Evolutionary conservation across 2,329 filamentous ascomycete species (phyloP).

Genomic region (Xylariaceae sp.): DNA sequence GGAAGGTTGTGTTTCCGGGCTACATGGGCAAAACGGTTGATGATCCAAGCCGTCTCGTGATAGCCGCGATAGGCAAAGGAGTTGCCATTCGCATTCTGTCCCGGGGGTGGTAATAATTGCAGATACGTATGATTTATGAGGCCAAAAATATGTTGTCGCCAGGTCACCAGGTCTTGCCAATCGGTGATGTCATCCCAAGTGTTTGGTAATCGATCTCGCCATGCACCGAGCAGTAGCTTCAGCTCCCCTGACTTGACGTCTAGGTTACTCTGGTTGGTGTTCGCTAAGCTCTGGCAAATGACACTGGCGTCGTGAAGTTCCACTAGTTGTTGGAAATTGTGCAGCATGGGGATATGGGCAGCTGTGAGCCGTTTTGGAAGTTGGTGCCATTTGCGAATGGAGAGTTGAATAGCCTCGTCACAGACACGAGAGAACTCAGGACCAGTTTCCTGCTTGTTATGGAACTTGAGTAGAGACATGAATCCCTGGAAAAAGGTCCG

Average conservation of each 20-base stretch:
- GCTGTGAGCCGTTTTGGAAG: slow-evolving; percentile 91
- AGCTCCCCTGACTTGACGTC: slow-evolving; percentile 94
- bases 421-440: slow-evolving; percentile 85
- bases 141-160: slow-evolving; percentile 98
- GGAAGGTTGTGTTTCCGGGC: slow-evolving; percentile 94
- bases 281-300: slow-evolving; percentile 85
- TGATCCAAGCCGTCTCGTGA: slow-evolving; percentile 99
- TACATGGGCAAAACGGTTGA: slow-evolving; percentile 97
- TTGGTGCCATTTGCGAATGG: slow-evolving; percentile 98
- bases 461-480: slow-evolving; percentile 91
- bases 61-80: slow-evolving; percentile 97
- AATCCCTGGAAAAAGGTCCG: slow-evolving; percentile 98
- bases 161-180: slow-evolving; percentile 99
- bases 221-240: slow-evolving; percentile 88
- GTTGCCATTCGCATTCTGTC: slow-evolving; percentile 78
- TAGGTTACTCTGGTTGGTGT: slow-evolving; percentile 78
- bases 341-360: slow-evolving; percentile 88
- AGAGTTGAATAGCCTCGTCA: slow-evolving; percentile 95
- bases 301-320: slow-evolving; percentile 96
- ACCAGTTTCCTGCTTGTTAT: slow-evolving; percentile 77
- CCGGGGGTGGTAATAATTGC: slow-evolving; percentile 72
- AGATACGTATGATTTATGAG: slow-evolving; percentile 95
- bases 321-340: slow-evolving; percentile 97
- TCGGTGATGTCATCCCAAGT: slow-evolving; percentile 99
- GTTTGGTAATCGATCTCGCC: slow-evolving; percentile 93